Conservation (phyloP, 257 asterid species). For the Mentha longifolia region DNA sequence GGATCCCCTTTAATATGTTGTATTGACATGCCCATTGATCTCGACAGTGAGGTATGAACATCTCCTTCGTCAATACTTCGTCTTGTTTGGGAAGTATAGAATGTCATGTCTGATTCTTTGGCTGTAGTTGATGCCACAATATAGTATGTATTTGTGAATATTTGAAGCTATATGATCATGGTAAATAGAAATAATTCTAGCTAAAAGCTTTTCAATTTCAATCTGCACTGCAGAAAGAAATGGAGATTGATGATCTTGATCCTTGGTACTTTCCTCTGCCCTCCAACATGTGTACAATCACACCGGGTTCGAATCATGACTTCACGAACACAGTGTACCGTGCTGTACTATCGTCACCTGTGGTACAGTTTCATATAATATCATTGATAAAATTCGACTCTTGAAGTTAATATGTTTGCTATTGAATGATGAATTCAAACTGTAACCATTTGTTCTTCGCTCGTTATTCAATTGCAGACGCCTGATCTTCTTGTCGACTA, state of each 20-base stretch:
- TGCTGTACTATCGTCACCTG: conserved; percentile 85
- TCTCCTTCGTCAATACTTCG: not conserved
- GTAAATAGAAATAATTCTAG: conserved; percentile 15
- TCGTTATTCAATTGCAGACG: conserved; percentile 53
- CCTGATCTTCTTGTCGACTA: conserved; percentile 92
- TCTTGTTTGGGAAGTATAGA: conserved; percentile 4
- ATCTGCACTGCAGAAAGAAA: conserved; percentile 50
- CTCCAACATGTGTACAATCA: conserved; percentile 59
- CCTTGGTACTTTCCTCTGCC: conserved; percentile 97
- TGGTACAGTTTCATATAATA: conserved; percentile 64
- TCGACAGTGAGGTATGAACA: conserved; percentile 53
- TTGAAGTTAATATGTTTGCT: not conserved
- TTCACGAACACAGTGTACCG: conserved; percentile 69
- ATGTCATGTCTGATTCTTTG: not conserved
- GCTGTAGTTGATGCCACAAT: conserved; percentile 8
- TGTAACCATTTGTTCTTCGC: conserved; percentile 5
- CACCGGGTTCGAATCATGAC: conserved; percentile 89
- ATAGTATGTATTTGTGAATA: too few relatives aligned
- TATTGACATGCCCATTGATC: conserved; percentile 52
- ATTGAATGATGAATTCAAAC: not conserved
- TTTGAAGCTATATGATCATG: conserved; percentile 5
- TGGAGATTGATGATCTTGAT: conserved; percentile 63
- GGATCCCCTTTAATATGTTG: conserved; percentile 81
- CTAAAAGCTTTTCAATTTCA: conserved; percentile 19
- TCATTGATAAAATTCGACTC: not conserved